Conservation (phyloP, 116 monocot species). For the Papilionanthe hybrid region DNA sequence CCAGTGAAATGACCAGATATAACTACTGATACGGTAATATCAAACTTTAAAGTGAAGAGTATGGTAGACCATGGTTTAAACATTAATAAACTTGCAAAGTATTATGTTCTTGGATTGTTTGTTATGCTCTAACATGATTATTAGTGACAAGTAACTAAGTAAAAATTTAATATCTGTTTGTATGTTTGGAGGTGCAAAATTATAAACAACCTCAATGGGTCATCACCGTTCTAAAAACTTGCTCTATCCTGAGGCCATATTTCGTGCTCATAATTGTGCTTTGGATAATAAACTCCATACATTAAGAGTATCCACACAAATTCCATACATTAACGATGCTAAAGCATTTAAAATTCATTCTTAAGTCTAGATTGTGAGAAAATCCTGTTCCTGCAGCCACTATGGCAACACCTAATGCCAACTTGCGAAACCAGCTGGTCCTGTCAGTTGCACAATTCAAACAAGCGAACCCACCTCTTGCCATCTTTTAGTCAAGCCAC, state of each 20-base stretch:
- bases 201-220: not conserved
- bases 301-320: no score
- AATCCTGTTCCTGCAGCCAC: no score
- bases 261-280: not conserved
- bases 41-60: not conserved
- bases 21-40: not conserved
- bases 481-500: no score
- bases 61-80: not conserved
- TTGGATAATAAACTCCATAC: not conserved
- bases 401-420: no score
- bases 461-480: no score
- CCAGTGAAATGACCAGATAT: not conserved
- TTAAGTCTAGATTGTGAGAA: no score
- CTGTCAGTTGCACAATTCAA: no score
- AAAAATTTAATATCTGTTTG: not conserved
- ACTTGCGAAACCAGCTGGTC: no score
- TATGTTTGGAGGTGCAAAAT: not conserved
- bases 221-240: not conserved
- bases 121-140: not conserved
- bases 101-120: not conserved
- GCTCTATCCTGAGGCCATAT: not conserved
- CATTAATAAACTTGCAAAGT: not conserved
- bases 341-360: no score
- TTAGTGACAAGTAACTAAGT: not conserved
- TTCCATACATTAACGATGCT: no score